Evolutionary conservation across 2,329 filamentous ascomycete species (phyloP), one percentile per base, ranked within the genome.

Genomic region (Neofusicoccum laricinum): DNA sequence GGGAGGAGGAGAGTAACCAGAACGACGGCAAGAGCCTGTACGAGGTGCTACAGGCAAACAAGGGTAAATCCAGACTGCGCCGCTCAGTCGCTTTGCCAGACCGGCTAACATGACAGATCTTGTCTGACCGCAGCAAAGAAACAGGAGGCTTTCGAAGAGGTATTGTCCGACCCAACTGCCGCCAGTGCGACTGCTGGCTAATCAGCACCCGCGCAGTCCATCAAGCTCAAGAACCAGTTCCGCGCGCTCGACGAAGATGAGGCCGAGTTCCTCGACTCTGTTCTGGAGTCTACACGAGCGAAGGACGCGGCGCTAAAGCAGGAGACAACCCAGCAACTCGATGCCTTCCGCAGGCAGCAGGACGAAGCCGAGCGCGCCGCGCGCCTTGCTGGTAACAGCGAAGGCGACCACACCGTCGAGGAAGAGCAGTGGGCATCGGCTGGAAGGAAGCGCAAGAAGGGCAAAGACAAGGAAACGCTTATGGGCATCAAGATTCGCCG

Each of bases 91-190:
- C 43, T 51, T 21, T 41, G 30, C 21, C n/a, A 38, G 4, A 40
- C 21, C 41, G 65, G 66, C 69, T 76, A 66, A 76, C 69, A 73
- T 76, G 69, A 71, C 70, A 76, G 74, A 63, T 71, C 68, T 64
- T 66, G 61, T 53, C 62, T 51, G 55, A 68, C 51, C 65, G 68
- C 64, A 90, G 90, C 88, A 68, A 90, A 90, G 65, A 94, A 93
- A 77, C 90, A 94, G 78, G 90, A 91, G 19, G 90, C 88, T 8
- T 92, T 93, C 75, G 91, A 93, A 75, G 91, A 94, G 76, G 83
- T 72, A 66, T 48, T 32, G 34, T n/a, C 19, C 50, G 32, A 14
- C 12, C 30, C 17, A 12, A 12, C 19, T 10, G 6, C n/a, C 12
- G 10, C 10, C 4, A 12, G 14, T 36, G 15, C 57, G 36, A 17